A percentile compares a stretch with the other conserved stretches of the same genome.
phyloP scores from a whole-genome alignment of 495 filamentous ascomycete genomes.

The Penicillium odoratum region DNA sequence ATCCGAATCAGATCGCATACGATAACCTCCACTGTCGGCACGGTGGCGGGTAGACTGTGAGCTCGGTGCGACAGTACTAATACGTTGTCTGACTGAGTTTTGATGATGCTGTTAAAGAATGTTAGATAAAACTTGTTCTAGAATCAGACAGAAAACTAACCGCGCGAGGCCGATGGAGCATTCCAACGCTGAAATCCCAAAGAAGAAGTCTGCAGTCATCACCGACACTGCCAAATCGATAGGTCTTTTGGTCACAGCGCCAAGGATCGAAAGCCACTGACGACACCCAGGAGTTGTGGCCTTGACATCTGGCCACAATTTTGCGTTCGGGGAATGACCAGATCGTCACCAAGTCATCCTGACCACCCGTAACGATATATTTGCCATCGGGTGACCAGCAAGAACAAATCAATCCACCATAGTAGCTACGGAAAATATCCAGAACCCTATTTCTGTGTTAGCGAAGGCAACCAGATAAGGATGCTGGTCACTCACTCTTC shows the following conservation, averaged over 20 bases:
- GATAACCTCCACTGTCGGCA: slow-evolving; percentile 62
- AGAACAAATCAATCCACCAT: slow-evolving; percentile 86
- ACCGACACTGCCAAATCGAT: slow-evolving; percentile 92
- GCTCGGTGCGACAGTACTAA: slow-evolving; percentile 42
- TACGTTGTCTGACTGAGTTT: slow-evolving; percentile 37
- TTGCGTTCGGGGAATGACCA: slow-evolving; percentile 83
- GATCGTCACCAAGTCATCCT: slow-evolving; percentile 92
- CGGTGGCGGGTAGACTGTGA: slow-evolving; percentile 69
- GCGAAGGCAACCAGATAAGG: neutral
- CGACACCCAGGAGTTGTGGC: slow-evolving; percentile 94
- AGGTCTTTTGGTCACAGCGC: slow-evolving; percentile 92
- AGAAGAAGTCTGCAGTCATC: slow-evolving; percentile 87
- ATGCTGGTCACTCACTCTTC: slow-evolving; percentile 66
- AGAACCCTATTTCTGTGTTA: slow-evolving; percentile 58
- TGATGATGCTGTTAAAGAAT: slow-evolving; percentile 49
- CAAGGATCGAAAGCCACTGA: slow-evolving; percentile 92
- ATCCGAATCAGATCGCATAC: slow-evolving; percentile 64
- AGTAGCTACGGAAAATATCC: slow-evolving; percentile 86
- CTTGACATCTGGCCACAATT: slow-evolving; percentile 89
- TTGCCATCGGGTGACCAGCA: slow-evolving; percentile 98
- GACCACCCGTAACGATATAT: slow-evolving; percentile 92
- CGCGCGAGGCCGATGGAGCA: slow-evolving; percentile 86
- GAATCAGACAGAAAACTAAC: slow-evolving; percentile 43
- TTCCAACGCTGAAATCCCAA: slow-evolving; percentile 97
- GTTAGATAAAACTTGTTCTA: neutral